A percentile compares a stretch with the other conserved stretches of the same genome.
Conservation (phyloP, 495 filamentous ascomycete genomes). For the Elaphomyces granulatus region DNA sequence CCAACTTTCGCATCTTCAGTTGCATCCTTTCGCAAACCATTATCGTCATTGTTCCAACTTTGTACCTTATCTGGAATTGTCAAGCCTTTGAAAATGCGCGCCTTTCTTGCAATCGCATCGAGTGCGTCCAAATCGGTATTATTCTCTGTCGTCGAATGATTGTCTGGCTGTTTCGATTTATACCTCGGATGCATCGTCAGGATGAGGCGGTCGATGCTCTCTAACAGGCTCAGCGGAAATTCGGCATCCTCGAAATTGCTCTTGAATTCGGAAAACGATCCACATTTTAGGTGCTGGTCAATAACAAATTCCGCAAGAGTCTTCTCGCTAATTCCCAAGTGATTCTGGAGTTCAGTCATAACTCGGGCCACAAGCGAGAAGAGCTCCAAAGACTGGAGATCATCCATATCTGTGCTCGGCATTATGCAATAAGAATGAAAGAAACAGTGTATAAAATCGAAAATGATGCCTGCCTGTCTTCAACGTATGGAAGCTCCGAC, state of each 20-base stretch:
- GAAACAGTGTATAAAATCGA: slow-evolving; percentile 1
- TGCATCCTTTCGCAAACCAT: slow-evolving; percentile 14
- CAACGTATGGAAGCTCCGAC: no score
- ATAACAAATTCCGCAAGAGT: slow-evolving; percentile 93
- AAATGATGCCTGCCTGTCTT: no score
- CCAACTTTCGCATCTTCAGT: slow-evolving; percentile 28
- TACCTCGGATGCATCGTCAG: slow-evolving; percentile 82
- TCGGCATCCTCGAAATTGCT: slow-evolving; percentile 62
- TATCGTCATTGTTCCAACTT: slow-evolving; percentile 38
- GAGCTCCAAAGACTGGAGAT: slow-evolving; percentile 77
- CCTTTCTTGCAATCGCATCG: slow-evolving; percentile 44
- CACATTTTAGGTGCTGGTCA: slow-evolving; percentile 68
- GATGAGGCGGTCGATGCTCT: slow-evolving; percentile 81
- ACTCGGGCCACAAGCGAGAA: slow-evolving; percentile 91
- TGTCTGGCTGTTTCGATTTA: slow-evolving; percentile 36
- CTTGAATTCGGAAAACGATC: slow-evolving; percentile 52
- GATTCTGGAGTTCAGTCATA: slow-evolving; percentile 85
- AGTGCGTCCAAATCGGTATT: slow-evolving; percentile 23
- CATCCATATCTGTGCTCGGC: slow-evolving; percentile 49
- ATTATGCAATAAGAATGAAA: no score
- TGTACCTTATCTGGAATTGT: slow-evolving; percentile 71
- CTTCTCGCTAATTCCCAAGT: slow-evolving; percentile 85
- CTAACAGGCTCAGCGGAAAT: slow-evolving; percentile 76
- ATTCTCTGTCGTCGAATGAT: slow-evolving; percentile 13
- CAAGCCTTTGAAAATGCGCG: slow-evolving; percentile 75